Base-by-base conservation (phyloP, 768 basidiomycete species). In the Tephrocybe sp. region DNA sequence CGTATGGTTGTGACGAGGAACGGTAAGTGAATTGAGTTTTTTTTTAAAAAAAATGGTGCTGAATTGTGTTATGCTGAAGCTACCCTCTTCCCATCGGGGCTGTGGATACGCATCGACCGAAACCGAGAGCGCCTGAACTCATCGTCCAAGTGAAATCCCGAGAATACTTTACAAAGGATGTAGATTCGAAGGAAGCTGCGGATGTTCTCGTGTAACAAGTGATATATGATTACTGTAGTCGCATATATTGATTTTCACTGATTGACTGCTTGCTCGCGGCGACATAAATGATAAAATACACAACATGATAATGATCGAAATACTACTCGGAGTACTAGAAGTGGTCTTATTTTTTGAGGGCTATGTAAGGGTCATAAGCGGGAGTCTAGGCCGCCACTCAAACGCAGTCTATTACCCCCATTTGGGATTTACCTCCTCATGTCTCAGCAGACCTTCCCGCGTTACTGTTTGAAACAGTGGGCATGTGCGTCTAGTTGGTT, bases 1-100 rank as follows among this genome's bases (percentile, higher is more conserved):
- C 97, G 1, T 99, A 98, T 66, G 97, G 97, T 34, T 98, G 96
- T 72, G 94, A 98, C 65, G 97, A 99, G 66, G 94, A 95, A 66
- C 79, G 95, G 89, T 87, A 49, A 41, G 73, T 50, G n/a, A 14
- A 11, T n/a, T 36, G n/a, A 33, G 43, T 12, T 13, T 34, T 30
- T 17, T 35, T 30, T 51, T 22, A 38, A 36, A 31, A 43, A n/a
- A 16, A 31, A 35, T 39, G 31, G 39, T 31, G 49, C 32, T 51
- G 17, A 49, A 47, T 55, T 33, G 11, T 31, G 44, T 44, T 23
- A 6, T 19, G 11, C 38, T 2, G 19, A 48, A 92, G 91, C 45
- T 98, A 94, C 66, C 77, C 89, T 1, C 72, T 98, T 3, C 93
- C 94, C 9, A 98, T 98, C 61, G 77, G 76, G 20, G 96, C 96